Percentiles rank a stretch among this genome's conserved stretches.
Conservation (phyloP, 2,329 filamentous ascomycete genomes). For the Beauveria medogensis region DNA sequence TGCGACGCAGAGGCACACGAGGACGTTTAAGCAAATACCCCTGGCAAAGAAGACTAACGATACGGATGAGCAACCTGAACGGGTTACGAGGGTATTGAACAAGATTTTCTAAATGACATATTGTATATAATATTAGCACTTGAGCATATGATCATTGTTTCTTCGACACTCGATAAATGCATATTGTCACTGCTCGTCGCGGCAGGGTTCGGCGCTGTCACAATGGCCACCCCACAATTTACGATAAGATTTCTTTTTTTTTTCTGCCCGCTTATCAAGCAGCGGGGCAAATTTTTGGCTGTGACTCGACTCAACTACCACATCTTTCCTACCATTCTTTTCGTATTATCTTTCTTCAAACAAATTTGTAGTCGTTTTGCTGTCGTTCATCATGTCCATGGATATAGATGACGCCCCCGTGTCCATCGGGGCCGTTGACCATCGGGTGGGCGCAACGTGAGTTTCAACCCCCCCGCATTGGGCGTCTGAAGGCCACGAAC, state of each 20-base stretch:
- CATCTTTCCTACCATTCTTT: not conserved
- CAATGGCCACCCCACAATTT: conserved; percentile 7
- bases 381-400: conserved; percentile 30
- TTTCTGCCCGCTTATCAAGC: conserved; percentile 27
- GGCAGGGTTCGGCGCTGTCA: not conserved
- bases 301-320: conserved; percentile 13
- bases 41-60: conserved; percentile 43
- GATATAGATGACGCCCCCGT: conserved; percentile 36
- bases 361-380: conserved; percentile 7
- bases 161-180: conserved; percentile 1
- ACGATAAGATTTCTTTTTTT: conserved; percentile 20
- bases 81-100: conserved; percentile 52
- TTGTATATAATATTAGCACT: conserved; percentile 9
- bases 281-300: conserved; percentile 26
- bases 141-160: conserved; percentile 1
- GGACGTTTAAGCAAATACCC: conserved; percentile 59
- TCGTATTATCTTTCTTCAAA: not conserved
- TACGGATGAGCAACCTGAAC: conserved; percentile 41
- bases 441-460: conserved; percentile 33
- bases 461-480: conserved; percentile 16
- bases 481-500: not conserved
- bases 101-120: conserved; percentile 48
- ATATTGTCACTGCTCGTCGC: not conserved
- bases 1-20: conserved; percentile 19
- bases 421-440: conserved; percentile 26